phyloP scores from a whole-genome alignment of 345 rosid genomes.

The Turritis glabra region DNA sequence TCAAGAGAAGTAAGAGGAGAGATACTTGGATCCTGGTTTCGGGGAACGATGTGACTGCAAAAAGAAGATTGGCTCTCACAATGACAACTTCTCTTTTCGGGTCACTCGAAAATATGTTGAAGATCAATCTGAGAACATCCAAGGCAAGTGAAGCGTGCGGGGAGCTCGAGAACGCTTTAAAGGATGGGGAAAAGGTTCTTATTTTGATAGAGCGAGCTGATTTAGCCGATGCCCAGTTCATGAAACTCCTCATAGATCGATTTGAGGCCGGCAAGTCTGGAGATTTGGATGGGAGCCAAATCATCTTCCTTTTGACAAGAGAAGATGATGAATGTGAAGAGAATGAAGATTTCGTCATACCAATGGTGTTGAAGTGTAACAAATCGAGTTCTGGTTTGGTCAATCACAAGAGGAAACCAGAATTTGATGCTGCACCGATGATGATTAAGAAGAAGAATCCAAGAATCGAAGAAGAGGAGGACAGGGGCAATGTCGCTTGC shows the following conservation, averaged over 20 bases:
- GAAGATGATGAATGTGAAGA: conserved; percentile 40
- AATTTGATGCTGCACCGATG: conserved; percentile 39
- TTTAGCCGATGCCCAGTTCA: conserved; percentile 52
- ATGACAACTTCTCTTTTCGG: conserved; percentile 60
- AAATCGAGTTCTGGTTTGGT: conserved; percentile 34
- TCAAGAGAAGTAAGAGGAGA: conserved; percentile 30
- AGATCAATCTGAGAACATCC: conserved; percentile 42
- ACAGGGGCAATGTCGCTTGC: conserved; percentile 16
- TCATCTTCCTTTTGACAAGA: conserved; percentile 59
- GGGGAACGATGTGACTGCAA: conserved; percentile 71
- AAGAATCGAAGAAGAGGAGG: conserved; percentile 46
- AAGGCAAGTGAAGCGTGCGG: conserved; percentile 37
- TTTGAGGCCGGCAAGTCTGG: conserved; percentile 43
- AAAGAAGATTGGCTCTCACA: conserved; percentile 70
- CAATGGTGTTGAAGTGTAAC: conserved; percentile 55
- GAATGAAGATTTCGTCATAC: conserved; percentile 45
- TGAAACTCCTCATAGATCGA: conserved; percentile 53
- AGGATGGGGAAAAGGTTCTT: conserved; percentile 42
- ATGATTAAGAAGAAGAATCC: conserved; percentile 42
- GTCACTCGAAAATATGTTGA: conserved; percentile 50
- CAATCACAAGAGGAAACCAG: conserved; percentile 62
- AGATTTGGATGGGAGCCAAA: conserved; percentile 38
- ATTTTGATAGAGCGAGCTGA: conserved; percentile 66
- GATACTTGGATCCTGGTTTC: conserved; percentile 63
- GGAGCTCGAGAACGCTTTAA: conserved; percentile 40